A percentile compares a stretch with the other conserved stretches of the same genome.
phyloP scores from a whole-genome alignment of 202 grass and related monocot species.

The Schoenoplectus triqueter region DNA sequence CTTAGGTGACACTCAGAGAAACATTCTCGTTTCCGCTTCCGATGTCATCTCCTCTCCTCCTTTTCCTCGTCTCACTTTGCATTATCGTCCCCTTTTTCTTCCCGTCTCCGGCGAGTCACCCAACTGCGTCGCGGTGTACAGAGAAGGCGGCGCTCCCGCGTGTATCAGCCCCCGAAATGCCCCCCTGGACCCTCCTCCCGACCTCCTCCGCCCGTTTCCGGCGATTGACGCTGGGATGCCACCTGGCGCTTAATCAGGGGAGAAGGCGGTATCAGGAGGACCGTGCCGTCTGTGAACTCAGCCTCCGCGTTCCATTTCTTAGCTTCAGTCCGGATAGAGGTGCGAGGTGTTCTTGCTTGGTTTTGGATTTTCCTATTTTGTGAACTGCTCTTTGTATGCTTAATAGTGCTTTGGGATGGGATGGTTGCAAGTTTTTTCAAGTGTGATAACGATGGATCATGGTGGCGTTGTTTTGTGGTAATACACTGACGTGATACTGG shows the following conservation, averaged over 20 bases:
- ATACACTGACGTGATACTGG: no score
- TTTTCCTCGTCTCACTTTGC: background rate
- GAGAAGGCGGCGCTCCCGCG: conserved; percentile 86
- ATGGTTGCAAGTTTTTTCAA: background rate
- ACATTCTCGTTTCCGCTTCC: conserved; percentile 4
- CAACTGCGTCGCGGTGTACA: conserved; percentile 74
- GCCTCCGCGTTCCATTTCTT: conserved; percentile 85
- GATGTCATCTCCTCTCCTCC: conserved; percentile 20
- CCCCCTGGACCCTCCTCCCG: conserved; percentile 69
- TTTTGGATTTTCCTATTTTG: conserved; percentile 3
- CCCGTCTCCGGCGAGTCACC: conserved; percentile 58
- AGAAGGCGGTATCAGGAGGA: conserved; percentile 86
- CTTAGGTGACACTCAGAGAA: no score
- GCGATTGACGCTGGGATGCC: conserved; percentile 49
- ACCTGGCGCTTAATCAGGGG: conserved; percentile 59
- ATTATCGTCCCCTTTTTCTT: conserved; percentile 26
- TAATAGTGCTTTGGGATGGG: background rate
- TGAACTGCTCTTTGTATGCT: background rate
- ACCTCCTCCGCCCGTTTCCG: background rate
- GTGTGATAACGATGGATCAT: background rate
- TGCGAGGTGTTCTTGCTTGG: background rate
- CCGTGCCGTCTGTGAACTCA: conserved; percentile 67
- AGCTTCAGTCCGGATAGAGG: conserved; percentile 39
- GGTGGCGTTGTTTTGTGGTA: background rate
- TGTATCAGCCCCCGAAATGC: conserved; percentile 80